Conservation (phyloP, 768 basidiomycete genomes). For the Lactarius hengduanensis region DNA sequence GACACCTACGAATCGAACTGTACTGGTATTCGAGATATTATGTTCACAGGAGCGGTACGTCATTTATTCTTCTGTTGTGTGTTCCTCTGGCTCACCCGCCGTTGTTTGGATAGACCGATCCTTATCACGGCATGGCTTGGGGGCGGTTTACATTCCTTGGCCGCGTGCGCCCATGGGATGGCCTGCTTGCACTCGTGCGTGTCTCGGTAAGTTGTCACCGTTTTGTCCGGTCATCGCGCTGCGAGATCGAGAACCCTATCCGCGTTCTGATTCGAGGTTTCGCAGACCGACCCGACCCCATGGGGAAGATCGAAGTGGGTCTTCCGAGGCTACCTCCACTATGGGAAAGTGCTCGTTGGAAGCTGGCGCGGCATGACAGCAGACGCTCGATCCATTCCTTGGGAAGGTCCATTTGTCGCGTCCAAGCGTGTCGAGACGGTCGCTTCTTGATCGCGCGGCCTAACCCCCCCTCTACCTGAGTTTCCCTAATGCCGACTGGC, state of each 20-base stretch:
- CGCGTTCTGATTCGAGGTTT: slow-evolving; percentile 1
- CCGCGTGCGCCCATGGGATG: slow-evolving; percentile 40
- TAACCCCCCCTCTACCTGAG: background rate
- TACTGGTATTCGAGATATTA: slow-evolving; percentile 56
- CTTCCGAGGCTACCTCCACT: slow-evolving; percentile 71
- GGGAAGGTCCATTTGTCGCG: slow-evolving; percentile 67
- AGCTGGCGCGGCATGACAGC: slow-evolving; percentile 59
- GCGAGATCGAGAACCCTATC: background rate
- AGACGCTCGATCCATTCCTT: slow-evolving; percentile 47
- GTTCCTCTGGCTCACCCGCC: background rate
- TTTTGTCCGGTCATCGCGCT: background rate
- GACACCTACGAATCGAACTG: slow-evolving; percentile 38
- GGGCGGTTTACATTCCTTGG: slow-evolving; percentile 38
- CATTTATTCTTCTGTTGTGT: background rate
- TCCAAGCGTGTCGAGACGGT: slow-evolving; percentile 40
- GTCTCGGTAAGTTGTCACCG: slow-evolving; percentile 29
- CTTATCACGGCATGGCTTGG: slow-evolving; percentile 39
- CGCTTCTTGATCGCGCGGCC: slow-evolving; percentile 7
- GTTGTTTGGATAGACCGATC: slow-evolving; percentile 45
- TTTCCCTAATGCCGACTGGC: background rate
- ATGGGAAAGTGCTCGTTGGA: slow-evolving; percentile 64
- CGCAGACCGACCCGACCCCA: slow-evolving; percentile 19
- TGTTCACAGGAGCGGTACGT: slow-evolving; percentile 59
- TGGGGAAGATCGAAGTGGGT: slow-evolving; percentile 38
- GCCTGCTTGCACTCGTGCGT: slow-evolving; percentile 40